These are phyloP conservation scores for Sclerotinia minor DNA, from an alignment of 2,329 filamentous ascomycete genomes.

Conservation along the genomic window DNA sequence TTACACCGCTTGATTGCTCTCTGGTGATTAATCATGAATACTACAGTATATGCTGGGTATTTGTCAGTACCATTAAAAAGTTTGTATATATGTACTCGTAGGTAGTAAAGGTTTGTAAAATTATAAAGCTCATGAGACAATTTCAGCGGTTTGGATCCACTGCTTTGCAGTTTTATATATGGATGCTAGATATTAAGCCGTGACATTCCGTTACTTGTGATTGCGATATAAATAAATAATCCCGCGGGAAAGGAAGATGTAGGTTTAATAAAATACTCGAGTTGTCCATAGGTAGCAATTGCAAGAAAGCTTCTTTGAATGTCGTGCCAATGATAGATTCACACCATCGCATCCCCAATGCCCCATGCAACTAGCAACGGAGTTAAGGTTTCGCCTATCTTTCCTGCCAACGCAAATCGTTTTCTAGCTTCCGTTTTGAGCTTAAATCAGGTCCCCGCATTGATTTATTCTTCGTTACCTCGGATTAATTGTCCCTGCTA, in stretches of 20 bases:
- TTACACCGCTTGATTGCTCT: neutral
- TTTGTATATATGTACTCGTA: too few species aligned
- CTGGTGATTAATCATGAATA: neutral
- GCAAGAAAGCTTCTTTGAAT: too few species aligned
- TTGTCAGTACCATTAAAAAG: neutral
- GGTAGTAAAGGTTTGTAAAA: too few species aligned
- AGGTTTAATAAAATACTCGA: too few species aligned
- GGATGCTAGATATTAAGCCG: too few species aligned
- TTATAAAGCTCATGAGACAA: too few species aligned
- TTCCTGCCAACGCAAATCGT: neutral
- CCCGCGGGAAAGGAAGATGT: too few species aligned
- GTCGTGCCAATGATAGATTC: neutral
- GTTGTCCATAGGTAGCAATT: too few species aligned
- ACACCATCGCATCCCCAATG: neutral
- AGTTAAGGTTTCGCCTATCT: constrained; percentile 20
- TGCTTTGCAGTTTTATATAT: neutral
- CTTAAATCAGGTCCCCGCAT: neutral
- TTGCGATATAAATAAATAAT: too few species aligned
- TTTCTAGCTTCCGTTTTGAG: constrained; percentile 25
- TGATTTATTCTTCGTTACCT: neutral
- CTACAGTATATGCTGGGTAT: neutral
- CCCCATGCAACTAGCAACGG: neutral
- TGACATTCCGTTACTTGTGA: too few species aligned
- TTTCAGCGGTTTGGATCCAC: neutral
- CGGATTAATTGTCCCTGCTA: too few species aligned